Percentiles rank a stretch among this genome's conserved stretches.
Conservation (phyloP, 805 yeast genomes). For the Saccharomycopsis fibuligera region DNA sequence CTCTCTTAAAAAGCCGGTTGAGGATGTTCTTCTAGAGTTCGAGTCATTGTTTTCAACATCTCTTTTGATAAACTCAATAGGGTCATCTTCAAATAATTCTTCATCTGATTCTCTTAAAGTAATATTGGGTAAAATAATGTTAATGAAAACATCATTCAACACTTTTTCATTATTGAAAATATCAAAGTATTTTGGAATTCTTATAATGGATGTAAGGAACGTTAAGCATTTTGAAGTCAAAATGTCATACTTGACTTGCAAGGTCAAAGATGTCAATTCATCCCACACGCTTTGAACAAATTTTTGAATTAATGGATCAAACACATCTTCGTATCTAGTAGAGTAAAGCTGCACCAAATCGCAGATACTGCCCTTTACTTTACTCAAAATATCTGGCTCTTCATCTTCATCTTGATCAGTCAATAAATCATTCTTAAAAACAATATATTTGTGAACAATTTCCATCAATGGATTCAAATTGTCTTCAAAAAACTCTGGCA, state of each 20-base stretch:
- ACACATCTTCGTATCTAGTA: conserved; percentile 87
- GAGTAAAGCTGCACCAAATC: conserved; percentile 83
- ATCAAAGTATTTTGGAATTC: conserved; percentile 59
- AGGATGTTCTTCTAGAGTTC: conserved; percentile 85
- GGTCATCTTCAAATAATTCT: conserved; percentile 95
- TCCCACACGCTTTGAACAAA: conserved; percentile 84
- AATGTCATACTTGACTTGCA: conserved; percentile 75
- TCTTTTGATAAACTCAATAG: conserved; percentile 84
- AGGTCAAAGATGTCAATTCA: conserved; percentile 56
- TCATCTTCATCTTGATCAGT: conserved; percentile 56
- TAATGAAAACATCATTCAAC: conserved; percentile 69
- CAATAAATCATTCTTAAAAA: conserved; percentile 48
- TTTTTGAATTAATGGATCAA: conserved; percentile 66
- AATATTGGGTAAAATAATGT: conserved; percentile 84
- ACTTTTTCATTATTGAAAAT: conserved; percentile 57
- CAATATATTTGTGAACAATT: conserved; percentile 73
- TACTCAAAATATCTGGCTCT: conserved; percentile 61
- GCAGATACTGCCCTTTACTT: conserved; percentile 73
- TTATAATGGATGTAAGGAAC: conserved; percentile 76
- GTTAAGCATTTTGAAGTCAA: conserved; percentile 74
- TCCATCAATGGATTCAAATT: conserved; percentile 71
- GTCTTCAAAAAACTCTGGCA: conserved; percentile 97
- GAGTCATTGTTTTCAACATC: conserved; percentile 94
- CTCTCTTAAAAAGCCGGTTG: conserved; percentile 88
- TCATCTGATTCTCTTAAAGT: conserved; percentile 81